Conservation (phyloP, 352 stramenopile genomes). For the Globisporangium sylvaticum region DNA sequence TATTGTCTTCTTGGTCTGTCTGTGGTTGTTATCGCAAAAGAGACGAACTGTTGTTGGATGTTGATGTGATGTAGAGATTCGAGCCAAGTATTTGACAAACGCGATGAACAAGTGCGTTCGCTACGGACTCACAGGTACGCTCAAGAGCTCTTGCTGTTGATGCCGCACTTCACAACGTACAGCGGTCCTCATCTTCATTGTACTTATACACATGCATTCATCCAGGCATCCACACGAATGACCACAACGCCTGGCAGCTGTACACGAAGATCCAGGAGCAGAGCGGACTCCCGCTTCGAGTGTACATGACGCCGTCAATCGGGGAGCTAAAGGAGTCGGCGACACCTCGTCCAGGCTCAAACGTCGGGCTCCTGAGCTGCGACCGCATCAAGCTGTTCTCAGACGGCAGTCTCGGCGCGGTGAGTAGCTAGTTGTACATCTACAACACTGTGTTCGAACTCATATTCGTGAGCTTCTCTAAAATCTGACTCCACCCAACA, state of each 20-base stretch:
- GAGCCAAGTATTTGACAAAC: constrained; percentile 52
- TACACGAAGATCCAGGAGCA: constrained; percentile 72
- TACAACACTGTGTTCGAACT: background rate
- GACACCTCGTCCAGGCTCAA: constrained; percentile 35
- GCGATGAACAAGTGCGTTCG: constrained; percentile 61
- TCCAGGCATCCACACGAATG: constrained; percentile 82
- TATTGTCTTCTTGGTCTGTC: background rate
- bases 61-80: constrained; percentile 32
- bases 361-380: constrained; percentile 60
- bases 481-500: background rate
- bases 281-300: constrained; percentile 55
- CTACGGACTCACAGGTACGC: constrained; percentile 66
- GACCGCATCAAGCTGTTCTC: constrained; percentile 89
- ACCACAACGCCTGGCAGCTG: constrained; percentile 72
- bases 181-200: background rate
- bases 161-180: background rate
- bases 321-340: constrained; percentile 49
- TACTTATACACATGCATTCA: background rate
- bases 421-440: constrained; percentile 20
- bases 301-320: constrained; percentile 74
- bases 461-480: background rate
- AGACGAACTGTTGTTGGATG: background rate
- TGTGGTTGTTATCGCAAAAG: background rate
- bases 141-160: background rate
- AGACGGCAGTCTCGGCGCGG: constrained; percentile 84